phyloP scores from a whole-genome alignment of 805 yeast genomes.

The Myxozyma neglecta region DNA sequence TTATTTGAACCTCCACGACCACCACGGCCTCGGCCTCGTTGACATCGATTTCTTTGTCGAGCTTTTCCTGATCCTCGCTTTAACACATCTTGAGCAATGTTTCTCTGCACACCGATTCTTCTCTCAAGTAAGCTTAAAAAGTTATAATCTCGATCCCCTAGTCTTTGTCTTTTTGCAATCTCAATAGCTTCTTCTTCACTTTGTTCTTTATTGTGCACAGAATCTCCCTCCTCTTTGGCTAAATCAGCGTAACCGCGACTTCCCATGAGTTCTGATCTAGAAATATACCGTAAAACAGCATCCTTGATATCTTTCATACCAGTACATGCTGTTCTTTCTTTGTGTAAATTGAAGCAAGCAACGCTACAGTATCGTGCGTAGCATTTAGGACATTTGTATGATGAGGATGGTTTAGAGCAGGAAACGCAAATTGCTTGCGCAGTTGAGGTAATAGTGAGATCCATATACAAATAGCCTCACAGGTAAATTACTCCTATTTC shows the following conservation, averaged over 20 bases:
- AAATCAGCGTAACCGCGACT: slow-evolving; percentile 13
- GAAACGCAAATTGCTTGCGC: slow-evolving; percentile 10
- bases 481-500: neutral
- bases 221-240: neutral
- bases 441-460: neutral
- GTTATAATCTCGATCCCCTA: slow-evolving; percentile 29
- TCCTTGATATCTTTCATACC: slow-evolving; percentile 27
- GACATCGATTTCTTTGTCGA: neutral
- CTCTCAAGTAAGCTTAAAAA: slow-evolving; percentile 28
- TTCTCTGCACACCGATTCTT: slow-evolving; percentile 25
- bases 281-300: slow-evolving; percentile 21
- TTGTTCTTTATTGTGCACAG: neutral
- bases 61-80: neutral
- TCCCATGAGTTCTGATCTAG: slow-evolving; percentile 23
- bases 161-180: slow-evolving; percentile 8
- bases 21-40: slow-evolving; percentile 4
- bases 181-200: slow-evolving; percentile 3
- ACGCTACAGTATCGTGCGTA: slow-evolving; percentile 22
- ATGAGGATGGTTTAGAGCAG: slow-evolving; percentile 16
- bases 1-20: neutral
- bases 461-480: neutral
- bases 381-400: slow-evolving; percentile 30
- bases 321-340: slow-evolving; percentile 15
- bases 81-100: slow-evolving; percentile 16
- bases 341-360: slow-evolving; percentile 25